Percentiles rank a stretch among this genome's conserved stretches.
Evolutionary conservation across 164 flowering plant species (phyloP).

Genomic region (Taxillus chinensis): DNA sequence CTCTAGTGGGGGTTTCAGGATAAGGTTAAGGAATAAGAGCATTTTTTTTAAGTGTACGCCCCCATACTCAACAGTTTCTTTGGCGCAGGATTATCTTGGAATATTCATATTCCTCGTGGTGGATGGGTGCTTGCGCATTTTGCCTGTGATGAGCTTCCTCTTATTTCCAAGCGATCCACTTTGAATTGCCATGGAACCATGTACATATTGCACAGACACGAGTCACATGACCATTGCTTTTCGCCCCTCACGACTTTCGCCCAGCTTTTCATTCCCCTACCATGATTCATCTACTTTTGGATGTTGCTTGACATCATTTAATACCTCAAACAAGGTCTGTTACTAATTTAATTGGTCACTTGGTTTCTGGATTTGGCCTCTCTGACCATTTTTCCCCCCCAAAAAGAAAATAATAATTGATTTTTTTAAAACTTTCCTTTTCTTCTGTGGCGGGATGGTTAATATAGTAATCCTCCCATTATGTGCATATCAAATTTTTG

Average conservation of each 20-base stretch:
- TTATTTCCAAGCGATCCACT: slow-evolving; percentile 51
- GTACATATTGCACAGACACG: slow-evolving; percentile 33
- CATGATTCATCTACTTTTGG: slow-evolving; percentile 73
- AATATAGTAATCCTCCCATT: background rate
- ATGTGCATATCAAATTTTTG: background rate
- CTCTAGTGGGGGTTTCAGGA: slow-evolving; percentile 22
- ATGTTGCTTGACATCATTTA: slow-evolving; percentile 79
- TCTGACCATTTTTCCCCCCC: slow-evolving; percentile 12
- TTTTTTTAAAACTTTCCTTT: background rate
- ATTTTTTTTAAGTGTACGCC: slow-evolving; percentile 36
- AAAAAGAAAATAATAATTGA: background rate
- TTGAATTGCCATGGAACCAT: slow-evolving; percentile 59
- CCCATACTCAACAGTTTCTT: slow-evolving; percentile 79
- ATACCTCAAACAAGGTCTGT: slow-evolving; percentile 81
- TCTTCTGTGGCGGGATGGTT: background rate
- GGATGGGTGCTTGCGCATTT: slow-evolving; percentile 58
- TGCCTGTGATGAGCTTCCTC: slow-evolving; percentile 54
- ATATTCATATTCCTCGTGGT: slow-evolving; percentile 49
- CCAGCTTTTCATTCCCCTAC: slow-evolving; percentile 39
- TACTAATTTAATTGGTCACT: slow-evolving; percentile 48
- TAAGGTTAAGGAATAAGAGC: slow-evolving; percentile 12
- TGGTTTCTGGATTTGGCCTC: slow-evolving; percentile 38
- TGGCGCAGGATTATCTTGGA: slow-evolving; percentile 90
- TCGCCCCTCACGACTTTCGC: slow-evolving; percentile 37
- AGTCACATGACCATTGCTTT: slow-evolving; percentile 44